These are phyloP conservation scores for Pseudocercospora fijiensis DNA, from an alignment of 2,329 filamentous ascomycete species.

Conservation along the genomic window DNA sequence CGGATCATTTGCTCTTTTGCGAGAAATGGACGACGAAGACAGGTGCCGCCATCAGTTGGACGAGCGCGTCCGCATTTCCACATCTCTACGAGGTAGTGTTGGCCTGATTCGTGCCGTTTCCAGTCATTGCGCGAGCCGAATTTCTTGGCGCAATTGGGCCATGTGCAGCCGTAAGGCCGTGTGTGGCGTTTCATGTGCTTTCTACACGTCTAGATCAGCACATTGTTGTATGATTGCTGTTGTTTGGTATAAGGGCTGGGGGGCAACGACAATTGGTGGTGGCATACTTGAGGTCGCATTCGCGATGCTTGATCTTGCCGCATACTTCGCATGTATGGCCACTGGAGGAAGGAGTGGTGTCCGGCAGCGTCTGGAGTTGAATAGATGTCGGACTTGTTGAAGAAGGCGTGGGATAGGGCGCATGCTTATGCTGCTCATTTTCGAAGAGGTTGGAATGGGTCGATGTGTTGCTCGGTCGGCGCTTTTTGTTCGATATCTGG, in stretches of 20 bases:
- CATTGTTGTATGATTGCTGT: not conserved
- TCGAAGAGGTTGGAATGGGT: not conserved
- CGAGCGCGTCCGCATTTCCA: constrained; percentile 62
- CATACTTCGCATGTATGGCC: constrained; percentile 22
- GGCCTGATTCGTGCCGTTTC: constrained; percentile 84
- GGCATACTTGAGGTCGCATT: constrained; percentile 44
- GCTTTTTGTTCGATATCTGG: not conserved
- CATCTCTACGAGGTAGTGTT: constrained; percentile 69
- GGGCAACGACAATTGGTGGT: constrained; percentile 4
- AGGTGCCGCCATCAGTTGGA: constrained; percentile 42
- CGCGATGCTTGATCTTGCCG: constrained; percentile 30
- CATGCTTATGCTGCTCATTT: not conserved
- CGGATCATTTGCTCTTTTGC: constrained; percentile 58
- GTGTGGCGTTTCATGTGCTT: constrained; percentile 83
- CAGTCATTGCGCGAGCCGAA: constrained; percentile 95
- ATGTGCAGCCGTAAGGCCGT: constrained; percentile 80
- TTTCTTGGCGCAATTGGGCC: constrained; percentile 62
- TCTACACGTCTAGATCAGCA: constrained; percentile 45
- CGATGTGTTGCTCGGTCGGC: not conserved
- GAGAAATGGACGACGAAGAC: constrained; percentile 60
- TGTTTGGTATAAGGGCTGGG: not conserved
- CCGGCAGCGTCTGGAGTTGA: not conserved
- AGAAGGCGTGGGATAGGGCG: not conserved
- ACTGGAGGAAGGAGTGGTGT: not conserved
- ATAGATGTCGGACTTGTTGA: not conserved